Percentiles rank a stretch among this genome's conserved stretches.
Evolutionary conservation across 2,329 filamentous ascomycete species (phyloP).

Genomic region (Colletotrichum falcatum): DNA sequence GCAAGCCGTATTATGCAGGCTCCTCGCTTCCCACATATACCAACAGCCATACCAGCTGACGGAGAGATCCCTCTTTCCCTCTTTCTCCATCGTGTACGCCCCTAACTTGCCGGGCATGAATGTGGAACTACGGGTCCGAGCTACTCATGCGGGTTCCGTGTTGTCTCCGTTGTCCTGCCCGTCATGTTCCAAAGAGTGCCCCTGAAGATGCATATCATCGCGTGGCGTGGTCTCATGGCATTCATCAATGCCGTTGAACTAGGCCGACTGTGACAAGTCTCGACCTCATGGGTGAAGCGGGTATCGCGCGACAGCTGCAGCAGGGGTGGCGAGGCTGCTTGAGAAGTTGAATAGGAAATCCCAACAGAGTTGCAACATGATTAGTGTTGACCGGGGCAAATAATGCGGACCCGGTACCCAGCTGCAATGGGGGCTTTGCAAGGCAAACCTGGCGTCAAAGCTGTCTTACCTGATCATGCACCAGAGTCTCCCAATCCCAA

Average conservation of each 20-base stretch:
- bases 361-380: not conserved
- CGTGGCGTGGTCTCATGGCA: not conserved
- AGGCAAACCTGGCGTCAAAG: not conserved
- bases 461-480: conserved; percentile 1
- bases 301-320: not conserved
- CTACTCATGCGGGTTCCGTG: conserved; percentile 9
- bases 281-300: not conserved
- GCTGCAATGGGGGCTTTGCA: not conserved
- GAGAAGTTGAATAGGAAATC: not conserved
- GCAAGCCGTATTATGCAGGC: not conserved
- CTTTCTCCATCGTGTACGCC: conserved; percentile 20
- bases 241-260: not conserved
- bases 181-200: not conserved
- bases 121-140: conserved; percentile 13
- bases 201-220: not conserved
- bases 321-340: not conserved
- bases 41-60: not conserved
- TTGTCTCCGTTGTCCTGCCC: not conserved
- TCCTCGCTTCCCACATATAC: not conserved
- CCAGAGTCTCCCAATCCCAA: not conserved
- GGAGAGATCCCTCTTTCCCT: no score
- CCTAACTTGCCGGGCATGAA: conserved; percentile 9
- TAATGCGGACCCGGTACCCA: not conserved
- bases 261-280: not conserved
- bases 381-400: not conserved